phyloP scores from a whole-genome alignment of 2,329 filamentous ascomycete species.

The Albophoma yamanashiensis region DNA sequence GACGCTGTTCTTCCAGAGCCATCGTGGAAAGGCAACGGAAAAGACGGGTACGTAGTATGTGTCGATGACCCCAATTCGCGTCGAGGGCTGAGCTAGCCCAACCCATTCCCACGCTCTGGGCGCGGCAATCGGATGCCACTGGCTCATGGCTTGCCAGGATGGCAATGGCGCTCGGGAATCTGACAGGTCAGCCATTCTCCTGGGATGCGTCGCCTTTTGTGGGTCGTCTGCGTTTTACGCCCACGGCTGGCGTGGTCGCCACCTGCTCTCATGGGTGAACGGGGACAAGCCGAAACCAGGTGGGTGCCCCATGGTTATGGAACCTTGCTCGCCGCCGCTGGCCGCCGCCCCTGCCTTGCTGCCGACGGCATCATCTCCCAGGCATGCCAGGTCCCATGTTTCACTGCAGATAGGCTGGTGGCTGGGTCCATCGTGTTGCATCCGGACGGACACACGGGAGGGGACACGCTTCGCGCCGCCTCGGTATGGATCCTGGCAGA shows the following conservation, averaged over 20 bases:
- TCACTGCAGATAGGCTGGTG: background rate
- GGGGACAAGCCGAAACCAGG: background rate
- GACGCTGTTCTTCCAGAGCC: background rate
- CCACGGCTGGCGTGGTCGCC: background rate
- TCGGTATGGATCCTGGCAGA: background rate
- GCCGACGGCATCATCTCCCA: background rate
- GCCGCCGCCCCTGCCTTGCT: background rate
- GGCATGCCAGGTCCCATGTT: conserved; percentile 1
- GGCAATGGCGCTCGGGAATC: conserved; percentile 10
- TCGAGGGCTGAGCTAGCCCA: background rate
- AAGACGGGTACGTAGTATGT: background rate
- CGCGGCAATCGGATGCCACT: conserved; percentile 2
- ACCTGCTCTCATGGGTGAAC: background rate
- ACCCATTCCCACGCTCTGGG: background rate
- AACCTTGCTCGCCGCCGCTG: background rate
- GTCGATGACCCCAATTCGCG: background rate
- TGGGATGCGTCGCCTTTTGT: conserved; percentile 5
- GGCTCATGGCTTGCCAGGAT: conserved; percentile 7
- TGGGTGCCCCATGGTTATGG: background rate
- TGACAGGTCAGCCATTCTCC: conserved; percentile 13
- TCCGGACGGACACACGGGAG: background rate
- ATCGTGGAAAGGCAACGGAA: background rate
- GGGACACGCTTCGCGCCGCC: background rate
- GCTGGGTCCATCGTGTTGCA: background rate
- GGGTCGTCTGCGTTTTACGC: conserved; percentile 1